Evolutionary conservation across 805 yeast species (phyloP), one percentile per base, ranked within the genome.

Genomic region (Scheffersomyces amazonensis): DNA sequence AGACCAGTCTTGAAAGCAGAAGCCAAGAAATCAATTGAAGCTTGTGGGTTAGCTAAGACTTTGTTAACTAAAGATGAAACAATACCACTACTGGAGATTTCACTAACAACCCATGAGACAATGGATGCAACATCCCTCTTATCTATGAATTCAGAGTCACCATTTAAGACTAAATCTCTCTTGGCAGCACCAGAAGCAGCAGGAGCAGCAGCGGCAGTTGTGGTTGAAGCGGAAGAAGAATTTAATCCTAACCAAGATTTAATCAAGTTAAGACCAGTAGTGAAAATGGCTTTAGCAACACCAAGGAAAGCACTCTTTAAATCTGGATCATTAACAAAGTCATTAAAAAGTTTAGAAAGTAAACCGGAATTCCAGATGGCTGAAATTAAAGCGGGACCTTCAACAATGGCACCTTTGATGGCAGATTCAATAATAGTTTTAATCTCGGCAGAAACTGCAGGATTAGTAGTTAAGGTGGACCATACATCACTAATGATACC

Each of bases 301-400:
- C 43, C 46, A 39, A 64, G 49, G 19, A 68, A 52, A 22, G 69
- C 64, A 33, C 47, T 34, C 43, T 56, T 58, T 53, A 69, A 66
- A 28, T 52, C 54, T 21, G 52, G 3, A 52, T 63, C 65, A 48
- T 65, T 58, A 32, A 57, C 38, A 33, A 68, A 41, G 36, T 48
- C 53, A 39, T 44, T 46, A 53, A 66, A 62, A 34, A 67, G 43
- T 21, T 53, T 56, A 36, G 54, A 53, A 37, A 69, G 40, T 42
- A 66, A 60, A 41, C 72, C 72, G 23, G 73, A 66, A 48, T 65
- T 52, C 63, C 59, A 67, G 43, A 69, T 44, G 36, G 72, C 72
- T 37, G 54, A 50, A 42, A 68, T 47, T 52, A 69, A 66, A 29
- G 67, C 55, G 35, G 72, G 70, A 36, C 67, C 75, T 37, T 66